Evolutionary conservation across 371 early-diverging fungal genomes (phyloP).

Genomic region (Apophysomyces elegans): DNA sequence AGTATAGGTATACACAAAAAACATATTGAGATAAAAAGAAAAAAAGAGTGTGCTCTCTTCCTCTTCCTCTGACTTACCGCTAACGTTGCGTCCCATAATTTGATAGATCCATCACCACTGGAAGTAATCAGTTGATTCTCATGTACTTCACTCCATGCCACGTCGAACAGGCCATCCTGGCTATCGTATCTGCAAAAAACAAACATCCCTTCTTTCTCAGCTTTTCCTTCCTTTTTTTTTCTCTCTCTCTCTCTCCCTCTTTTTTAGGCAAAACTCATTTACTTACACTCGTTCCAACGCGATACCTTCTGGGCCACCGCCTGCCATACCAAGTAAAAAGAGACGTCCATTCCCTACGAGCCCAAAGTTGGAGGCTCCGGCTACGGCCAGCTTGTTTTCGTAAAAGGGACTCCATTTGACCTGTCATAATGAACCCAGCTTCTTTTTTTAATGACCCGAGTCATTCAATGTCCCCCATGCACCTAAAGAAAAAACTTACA

Average conservation of each 20-base stretch:
- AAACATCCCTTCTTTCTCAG: neutral
- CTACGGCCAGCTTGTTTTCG: slow-evolving; percentile 85
- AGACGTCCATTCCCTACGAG: slow-evolving; percentile 94
- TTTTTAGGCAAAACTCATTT: neutral
- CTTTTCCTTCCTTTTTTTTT: neutral
- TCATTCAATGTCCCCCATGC: neutral
- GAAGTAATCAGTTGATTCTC: slow-evolving; percentile 91
- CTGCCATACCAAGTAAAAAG: slow-evolving; percentile 60
- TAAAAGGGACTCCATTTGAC: slow-evolving; percentile 94
- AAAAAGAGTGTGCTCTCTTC: neutral
- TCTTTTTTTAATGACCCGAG: too few species aligned
- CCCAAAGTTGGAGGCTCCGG: slow-evolving; percentile 93
- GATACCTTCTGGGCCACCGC: slow-evolving; percentile 60
- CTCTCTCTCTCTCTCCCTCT: neutral
- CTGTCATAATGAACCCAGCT: slow-evolving; percentile 30
- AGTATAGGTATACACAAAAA: too few species aligned
- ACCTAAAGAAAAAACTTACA: slow-evolving; percentile 43
- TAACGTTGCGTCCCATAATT: slow-evolving; percentile 88
- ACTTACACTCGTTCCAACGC: slow-evolving; percentile 72
- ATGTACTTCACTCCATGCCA: slow-evolving; percentile 93
- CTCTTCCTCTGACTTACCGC: slow-evolving; percentile 55
- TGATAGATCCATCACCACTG: slow-evolving; percentile 93
- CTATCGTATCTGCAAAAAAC: slow-evolving; percentile 79
- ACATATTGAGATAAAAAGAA: neutral
- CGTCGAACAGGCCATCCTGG: slow-evolving; percentile 93